Evolutionary conservation across 2,329 filamentous ascomycete species (phyloP).

Genomic region (Ramichloridium luteum): DNA sequence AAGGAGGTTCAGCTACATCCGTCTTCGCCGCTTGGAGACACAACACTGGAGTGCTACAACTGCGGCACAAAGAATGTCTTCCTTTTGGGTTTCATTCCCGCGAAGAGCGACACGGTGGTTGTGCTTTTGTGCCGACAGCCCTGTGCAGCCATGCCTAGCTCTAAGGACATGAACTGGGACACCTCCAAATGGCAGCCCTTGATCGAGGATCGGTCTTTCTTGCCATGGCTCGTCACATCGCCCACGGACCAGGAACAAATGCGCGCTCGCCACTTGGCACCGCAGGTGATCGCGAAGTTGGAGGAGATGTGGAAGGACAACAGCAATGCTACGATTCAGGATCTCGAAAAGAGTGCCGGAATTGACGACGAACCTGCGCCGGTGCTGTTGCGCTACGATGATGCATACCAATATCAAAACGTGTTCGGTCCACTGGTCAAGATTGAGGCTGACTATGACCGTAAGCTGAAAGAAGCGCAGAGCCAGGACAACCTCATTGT

Average conservation of each 20-base stretch:
- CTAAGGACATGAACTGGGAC: constrained; percentile 99
- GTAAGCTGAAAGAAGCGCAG: constrained; percentile 95
- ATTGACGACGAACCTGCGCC: constrained; percentile 92
- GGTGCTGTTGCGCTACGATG: constrained; percentile 86
- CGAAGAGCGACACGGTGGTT: constrained; percentile 96
- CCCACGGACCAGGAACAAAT: constrained; percentile 93
- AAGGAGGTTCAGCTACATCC: constrained; percentile 98
- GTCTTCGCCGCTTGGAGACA: constrained; percentile 83
- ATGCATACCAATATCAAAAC: constrained; percentile 97
- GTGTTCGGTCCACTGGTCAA: constrained; percentile 96
- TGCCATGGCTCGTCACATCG: constrained; percentile 80
- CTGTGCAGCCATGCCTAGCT: constrained; percentile 85
- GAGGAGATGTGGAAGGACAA: constrained; percentile 99
- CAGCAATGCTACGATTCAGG: constrained; percentile 71
- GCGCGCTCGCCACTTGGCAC: constrained; percentile 80
- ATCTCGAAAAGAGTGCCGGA: constrained; percentile 80
- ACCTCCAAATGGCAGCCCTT: constrained; percentile 94
- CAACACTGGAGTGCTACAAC: constrained; percentile 95
- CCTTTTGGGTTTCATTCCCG: constrained; percentile 90
- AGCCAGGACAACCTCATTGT: constrained; percentile 92
- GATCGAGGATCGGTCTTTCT: constrained; percentile 90
- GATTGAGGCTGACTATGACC: constrained; percentile 98
- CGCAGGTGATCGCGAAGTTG: constrained; percentile 87
- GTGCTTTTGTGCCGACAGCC: constrained; percentile 93
- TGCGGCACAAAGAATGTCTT: constrained; percentile 99